Conservation (phyloP, 1,284 basidiomycete species). For the Wallemia hederae region DNA sequence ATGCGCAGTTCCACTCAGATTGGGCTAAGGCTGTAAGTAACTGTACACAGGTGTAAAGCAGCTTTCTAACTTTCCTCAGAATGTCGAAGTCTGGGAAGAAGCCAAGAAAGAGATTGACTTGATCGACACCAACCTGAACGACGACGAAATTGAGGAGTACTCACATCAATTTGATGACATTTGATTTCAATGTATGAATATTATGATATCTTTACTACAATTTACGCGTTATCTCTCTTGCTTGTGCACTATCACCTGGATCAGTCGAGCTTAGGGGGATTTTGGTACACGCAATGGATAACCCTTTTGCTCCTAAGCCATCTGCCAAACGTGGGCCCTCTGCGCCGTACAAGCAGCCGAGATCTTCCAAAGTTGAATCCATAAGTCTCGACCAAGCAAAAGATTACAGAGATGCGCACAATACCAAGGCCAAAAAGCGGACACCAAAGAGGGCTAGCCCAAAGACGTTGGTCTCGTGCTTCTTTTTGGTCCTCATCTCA, state of each 20-base stretch:
- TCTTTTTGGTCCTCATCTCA: no score
- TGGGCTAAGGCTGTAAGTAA: constrained; percentile 63
- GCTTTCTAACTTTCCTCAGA: constrained; percentile 30
- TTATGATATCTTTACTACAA: not conserved
- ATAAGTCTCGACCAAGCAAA: no score
- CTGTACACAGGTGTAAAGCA: constrained; percentile 3
- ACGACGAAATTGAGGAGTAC: not conserved
- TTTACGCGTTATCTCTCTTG: not conserved
- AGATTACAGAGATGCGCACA: no score
- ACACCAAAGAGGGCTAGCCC: no score
- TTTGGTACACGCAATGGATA: no score
- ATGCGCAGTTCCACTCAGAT: constrained; percentile 69
- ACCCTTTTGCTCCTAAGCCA: no score
- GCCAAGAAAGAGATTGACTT: constrained; percentile 66
- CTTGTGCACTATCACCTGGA: not conserved
- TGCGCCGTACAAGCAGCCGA: no score
- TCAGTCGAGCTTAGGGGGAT: not conserved
- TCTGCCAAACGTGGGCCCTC: no score
- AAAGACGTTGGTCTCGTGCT: no score
- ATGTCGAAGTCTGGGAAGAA: constrained; percentile 85
- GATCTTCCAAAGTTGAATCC: no score
- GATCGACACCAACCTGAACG: constrained; percentile 64
- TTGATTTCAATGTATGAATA: not conserved
- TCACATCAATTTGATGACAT: not conserved
- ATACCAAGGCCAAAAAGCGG: no score